A percentile compares a stretch with the other conserved stretches of the same genome.
These are phyloP conservation scores for Speleostelium caveatum DNA, from an alignment of 78 protist genomes.

Conservation along the genomic window DNA sequence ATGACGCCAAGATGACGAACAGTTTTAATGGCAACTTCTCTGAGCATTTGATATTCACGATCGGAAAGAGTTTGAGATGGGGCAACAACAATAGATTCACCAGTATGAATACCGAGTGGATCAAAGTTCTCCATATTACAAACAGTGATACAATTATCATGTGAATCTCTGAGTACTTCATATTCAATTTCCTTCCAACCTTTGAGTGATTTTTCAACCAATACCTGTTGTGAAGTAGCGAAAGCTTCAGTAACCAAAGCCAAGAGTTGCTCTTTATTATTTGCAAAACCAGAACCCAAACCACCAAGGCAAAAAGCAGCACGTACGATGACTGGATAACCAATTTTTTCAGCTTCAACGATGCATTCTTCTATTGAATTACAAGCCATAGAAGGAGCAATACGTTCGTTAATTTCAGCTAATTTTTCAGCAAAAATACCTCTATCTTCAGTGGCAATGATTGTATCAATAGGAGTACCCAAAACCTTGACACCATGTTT, in stretches of 20 bases:
- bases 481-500: constrained; percentile 89
- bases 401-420: constrained; percentile 89
- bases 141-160: constrained; percentile 98
- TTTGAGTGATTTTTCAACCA: constrained; percentile 94
- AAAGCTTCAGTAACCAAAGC: constrained; percentile 85
- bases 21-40: constrained; percentile 90
- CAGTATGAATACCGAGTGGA: constrained; percentile 99
- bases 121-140: constrained; percentile 99
- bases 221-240: constrained; percentile 90
- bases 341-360: constrained; percentile 78
- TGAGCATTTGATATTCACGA: constrained; percentile 96
- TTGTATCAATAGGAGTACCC: constrained; percentile 94
- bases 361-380: constrained; percentile 74
- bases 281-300: constrained; percentile 96
- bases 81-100: constrained; percentile 98
- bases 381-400: constrained; percentile 88
- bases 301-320: constrained; percentile 98
- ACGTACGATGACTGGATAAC: constrained; percentile 96
- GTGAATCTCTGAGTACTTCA: constrained; percentile 97
- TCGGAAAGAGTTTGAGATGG: constrained; percentile 98
- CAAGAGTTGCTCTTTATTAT: constrained; percentile 86
- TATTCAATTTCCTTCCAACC: constrained; percentile 99
- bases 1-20: constrained; percentile 97
- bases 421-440: constrained; percentile 92
- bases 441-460: constrained; percentile 97